Evolutionary conservation across 768 basidiomycete genomes (phyloP).

Genomic region (Pulveroboletus sp.): DNA sequence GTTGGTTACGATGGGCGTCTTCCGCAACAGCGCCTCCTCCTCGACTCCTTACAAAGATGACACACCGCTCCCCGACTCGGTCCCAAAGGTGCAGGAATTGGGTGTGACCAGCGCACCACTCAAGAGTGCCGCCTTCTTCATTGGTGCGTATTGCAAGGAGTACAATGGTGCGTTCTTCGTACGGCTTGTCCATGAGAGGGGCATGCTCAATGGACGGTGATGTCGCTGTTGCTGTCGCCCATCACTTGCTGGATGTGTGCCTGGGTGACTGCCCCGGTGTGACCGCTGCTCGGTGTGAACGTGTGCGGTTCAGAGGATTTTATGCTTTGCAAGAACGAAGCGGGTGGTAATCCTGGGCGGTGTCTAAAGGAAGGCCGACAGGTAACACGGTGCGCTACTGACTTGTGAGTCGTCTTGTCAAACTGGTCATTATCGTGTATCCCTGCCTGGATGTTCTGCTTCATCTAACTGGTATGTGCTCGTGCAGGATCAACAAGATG

Average conservation of each 20-base stretch:
- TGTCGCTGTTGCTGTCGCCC: background rate
- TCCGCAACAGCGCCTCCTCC: constrained; percentile 44
- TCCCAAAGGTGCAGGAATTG: constrained; percentile 83
- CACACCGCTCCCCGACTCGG: constrained; percentile 56
- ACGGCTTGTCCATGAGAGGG: background rate
- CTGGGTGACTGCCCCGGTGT: background rate
- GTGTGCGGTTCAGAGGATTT: constrained; percentile 66
- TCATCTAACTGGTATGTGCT: background rate
- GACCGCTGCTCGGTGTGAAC: background rate
- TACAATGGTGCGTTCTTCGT: constrained; percentile 75
- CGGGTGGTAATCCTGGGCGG: constrained; percentile 74
- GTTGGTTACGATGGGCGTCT: constrained; percentile 44
- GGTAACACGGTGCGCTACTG: constrained; percentile 92
- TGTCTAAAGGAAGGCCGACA: constrained; percentile 94
- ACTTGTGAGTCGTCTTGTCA: constrained; percentile 61
- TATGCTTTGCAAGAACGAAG: constrained; percentile 97
- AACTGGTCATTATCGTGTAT: background rate
- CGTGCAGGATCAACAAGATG: constrained; percentile 81
- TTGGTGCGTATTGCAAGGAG: constrained; percentile 92
- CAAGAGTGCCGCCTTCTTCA: constrained; percentile 95
- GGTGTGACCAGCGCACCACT: constrained; percentile 88
- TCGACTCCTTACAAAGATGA: constrained; percentile 55
- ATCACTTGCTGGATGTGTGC: background rate
- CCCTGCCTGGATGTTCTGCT: background rate
- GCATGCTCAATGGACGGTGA: constrained; percentile 7